phyloP scores from a whole-genome alignment of 352 stramenopile species.

The Pythium myriotylum region DNA sequence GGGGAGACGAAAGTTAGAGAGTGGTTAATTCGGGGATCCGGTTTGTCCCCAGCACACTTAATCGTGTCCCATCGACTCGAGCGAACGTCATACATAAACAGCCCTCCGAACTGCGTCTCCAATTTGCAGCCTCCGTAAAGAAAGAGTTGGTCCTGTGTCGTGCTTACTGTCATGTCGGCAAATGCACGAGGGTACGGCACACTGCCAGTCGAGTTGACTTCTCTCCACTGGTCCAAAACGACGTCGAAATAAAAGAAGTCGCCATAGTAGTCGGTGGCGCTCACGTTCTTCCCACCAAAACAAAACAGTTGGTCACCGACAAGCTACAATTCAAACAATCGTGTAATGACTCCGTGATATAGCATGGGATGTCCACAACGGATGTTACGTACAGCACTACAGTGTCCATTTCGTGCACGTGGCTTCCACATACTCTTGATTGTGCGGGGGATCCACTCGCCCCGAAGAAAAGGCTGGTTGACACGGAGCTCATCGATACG shows the following conservation, averaged over 20 bases:
- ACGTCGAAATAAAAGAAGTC: slow-evolving; percentile 81
- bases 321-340: slow-evolving; percentile 27
- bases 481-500: slow-evolving; percentile 67
- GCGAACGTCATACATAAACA: slow-evolving; percentile 60
- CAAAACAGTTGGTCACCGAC: slow-evolving; percentile 67
- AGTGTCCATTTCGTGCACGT: slow-evolving; percentile 54
- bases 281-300: slow-evolving; percentile 70
- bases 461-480: slow-evolving; percentile 47
- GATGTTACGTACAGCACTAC: slow-evolving; percentile 46
- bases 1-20: slow-evolving; percentile 53
- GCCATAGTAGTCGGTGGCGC: slow-evolving; percentile 53
- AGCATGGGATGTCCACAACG: background rate
- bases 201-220: slow-evolving; percentile 34
- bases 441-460: slow-evolving; percentile 47
- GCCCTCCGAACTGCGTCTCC: slow-evolving; percentile 55
- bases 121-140: slow-evolving; percentile 64
- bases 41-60: slow-evolving; percentile 39
- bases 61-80: slow-evolving; percentile 62
- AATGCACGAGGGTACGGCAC: slow-evolving; percentile 49
- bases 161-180: slow-evolving; percentile 47
- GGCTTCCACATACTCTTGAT: slow-evolving; percentile 68
- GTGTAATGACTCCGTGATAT: background rate
- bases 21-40: slow-evolving; percentile 60
- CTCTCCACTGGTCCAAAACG: slow-evolving; percentile 58
- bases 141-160: slow-evolving; percentile 59